Percentiles rank a stretch among this genome's conserved stretches.
These are phyloP conservation scores for Penicillium sp. DNA, from an alignment of 2,329 filamentous ascomycete species.

Conservation along the genomic window DNA sequence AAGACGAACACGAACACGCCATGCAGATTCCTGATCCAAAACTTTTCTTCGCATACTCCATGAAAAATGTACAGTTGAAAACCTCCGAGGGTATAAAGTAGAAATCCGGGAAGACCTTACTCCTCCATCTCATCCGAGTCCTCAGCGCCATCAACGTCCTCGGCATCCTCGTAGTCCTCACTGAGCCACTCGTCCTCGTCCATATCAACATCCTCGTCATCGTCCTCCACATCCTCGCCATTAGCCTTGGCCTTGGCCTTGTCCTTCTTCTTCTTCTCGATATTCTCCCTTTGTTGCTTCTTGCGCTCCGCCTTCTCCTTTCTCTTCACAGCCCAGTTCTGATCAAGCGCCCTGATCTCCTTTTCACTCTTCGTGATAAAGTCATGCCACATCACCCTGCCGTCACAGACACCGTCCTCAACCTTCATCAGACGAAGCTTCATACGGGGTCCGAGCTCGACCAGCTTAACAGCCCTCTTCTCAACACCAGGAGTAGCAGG, in stretches of 20 bases:
- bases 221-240: conserved; percentile 44
- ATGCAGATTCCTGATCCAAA: conserved; percentile 4
- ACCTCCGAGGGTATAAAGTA: conserved; percentile 19
- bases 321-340: conserved; percentile 74
- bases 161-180: conserved; percentile 43
- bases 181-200: conserved; percentile 52
- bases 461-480: conserved; percentile 81
- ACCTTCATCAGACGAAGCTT: conserved; percentile 87
- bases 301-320: conserved; percentile 82
- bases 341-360: conserved; percentile 73
- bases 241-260: conserved; percentile 47
- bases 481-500: conserved; percentile 55
- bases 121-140: conserved; percentile 42
- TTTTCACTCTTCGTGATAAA: conserved; percentile 77
- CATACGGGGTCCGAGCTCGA: conserved; percentile 89
- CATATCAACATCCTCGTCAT: conserved; percentile 51
- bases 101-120: conserved; percentile 18
- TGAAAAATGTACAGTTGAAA: conserved; percentile 17
- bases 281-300: conserved; percentile 80
- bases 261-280: conserved; percentile 75
- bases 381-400: conserved; percentile 96
- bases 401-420: conserved; percentile 84
- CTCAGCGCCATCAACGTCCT: conserved; percentile 42
- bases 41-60: conserved; percentile 12
- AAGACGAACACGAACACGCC: conserved; percentile 5